Evolutionary conservation across 768 basidiomycete species (phyloP), one percentile per base, ranked within the genome.

Genomic region (Rossbeevera mucosa): DNA sequence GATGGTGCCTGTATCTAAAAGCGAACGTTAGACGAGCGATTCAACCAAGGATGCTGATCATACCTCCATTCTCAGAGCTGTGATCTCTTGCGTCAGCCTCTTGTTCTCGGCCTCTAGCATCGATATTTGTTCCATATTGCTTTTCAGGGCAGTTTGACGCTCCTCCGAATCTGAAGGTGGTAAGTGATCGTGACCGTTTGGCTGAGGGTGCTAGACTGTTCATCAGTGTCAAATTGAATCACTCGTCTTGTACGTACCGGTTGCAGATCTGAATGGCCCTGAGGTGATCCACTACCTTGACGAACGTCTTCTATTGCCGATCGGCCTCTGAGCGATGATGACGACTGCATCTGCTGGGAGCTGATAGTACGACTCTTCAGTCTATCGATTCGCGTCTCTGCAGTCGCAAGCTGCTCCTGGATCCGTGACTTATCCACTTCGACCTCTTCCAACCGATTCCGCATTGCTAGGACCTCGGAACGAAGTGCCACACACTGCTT

Each of bases 351-450:
- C 59, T 79, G 76, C 56, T 66, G n/a, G 74, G 71, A 31, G 66
- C n/a, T 66, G 12, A 86, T 78, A 0, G 80, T 77, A 42, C 70
- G 70, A 58, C 85, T 86, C 54, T 72, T 76, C 24, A 79, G 60
- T 50, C 87, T 77, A 55, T 88, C 87, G 36, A 80, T 68, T 21
- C 83, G 82, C 51, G 72, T 82, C 66, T 89, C 83, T 2, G 82
- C 77, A 6, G 70, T 68, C 14, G 77, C 63, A 26, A 89, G 80
- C 20, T 78, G 74, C 31, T 74, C 71, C 51, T 75, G 74, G 55
- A 76, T 80, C 57, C 67, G 68, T 25, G 80, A 75, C 49, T 72
- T 77, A 57, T 79, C 75, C 24, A 68, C 63, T 58, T 81, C 72
- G 0, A 71, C 72, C 48, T 85, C 81, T 46, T 73, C 66, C 38